phyloP scores from a whole-genome alignment of 257 asterid genomes.

The Leonotis leonurus region DNA sequence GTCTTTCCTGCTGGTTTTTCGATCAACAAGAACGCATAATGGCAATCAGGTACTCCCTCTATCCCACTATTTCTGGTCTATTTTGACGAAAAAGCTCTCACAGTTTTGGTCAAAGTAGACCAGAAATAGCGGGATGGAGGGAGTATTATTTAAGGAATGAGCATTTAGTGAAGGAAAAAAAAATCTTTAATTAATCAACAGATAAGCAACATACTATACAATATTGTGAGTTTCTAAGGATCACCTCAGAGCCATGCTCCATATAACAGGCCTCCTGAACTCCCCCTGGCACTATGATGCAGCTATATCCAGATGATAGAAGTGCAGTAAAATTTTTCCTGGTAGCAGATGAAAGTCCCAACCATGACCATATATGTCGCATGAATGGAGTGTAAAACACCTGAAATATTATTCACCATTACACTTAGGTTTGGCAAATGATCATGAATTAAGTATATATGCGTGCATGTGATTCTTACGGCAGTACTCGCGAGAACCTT shows the following conservation, averaged over 20 bases:
- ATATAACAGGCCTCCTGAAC: constrained; percentile 72
- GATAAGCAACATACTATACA: constrained; percentile 3
- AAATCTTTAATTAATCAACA: not conserved
- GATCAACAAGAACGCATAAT: too few relatives aligned
- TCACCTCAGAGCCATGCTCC: constrained; percentile 90
- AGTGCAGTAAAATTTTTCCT: constrained; percentile 60
- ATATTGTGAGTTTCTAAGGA: constrained; percentile 4
- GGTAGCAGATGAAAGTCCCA: constrained; percentile 78
- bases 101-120: too few relatives aligned
- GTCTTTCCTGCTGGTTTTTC: not conserved
- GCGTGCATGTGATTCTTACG: constrained; percentile 40
- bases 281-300: constrained; percentile 93
- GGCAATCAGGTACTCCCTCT: too few relatives aligned
- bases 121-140: too few relatives aligned
- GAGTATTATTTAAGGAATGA: not conserved
- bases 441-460: not conserved
- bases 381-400: constrained; percentile 85
- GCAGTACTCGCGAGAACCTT: constrained; percentile 92
- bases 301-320: constrained; percentile 74
- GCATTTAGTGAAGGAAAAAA: not conserved
- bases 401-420: constrained; percentile 31
- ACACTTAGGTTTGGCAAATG: constrained; percentile 8
- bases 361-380: constrained; percentile 97
- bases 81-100: too few relatives aligned
- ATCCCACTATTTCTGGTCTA: too few relatives aligned